phyloP scores from a whole-genome alignment of 169 alveolate species.

The Plasmodium vivax region DNA sequence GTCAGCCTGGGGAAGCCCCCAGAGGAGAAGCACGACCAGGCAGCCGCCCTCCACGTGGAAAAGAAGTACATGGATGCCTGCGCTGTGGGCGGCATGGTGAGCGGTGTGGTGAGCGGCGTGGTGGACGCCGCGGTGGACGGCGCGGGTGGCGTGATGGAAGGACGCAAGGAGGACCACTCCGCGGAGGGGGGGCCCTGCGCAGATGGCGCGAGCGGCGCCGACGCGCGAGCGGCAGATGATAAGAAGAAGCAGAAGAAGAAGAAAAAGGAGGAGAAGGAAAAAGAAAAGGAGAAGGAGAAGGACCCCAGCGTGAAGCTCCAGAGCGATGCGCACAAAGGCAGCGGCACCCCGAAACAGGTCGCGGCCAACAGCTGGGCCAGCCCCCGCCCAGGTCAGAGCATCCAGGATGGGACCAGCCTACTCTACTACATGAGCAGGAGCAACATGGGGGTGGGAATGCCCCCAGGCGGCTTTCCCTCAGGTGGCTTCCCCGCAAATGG shows the following conservation, averaged over 20 bases:
- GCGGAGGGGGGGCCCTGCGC: not conserved
- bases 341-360: not conserved
- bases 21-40: not conserved
- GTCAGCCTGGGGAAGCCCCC: not conserved
- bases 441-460: not conserved
- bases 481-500: not conserved
- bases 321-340: not conserved
- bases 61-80: not conserved
- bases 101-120: not conserved
- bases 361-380: not conserved
- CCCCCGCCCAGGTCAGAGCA: not conserved
- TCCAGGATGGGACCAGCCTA: not conserved
- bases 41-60: not conserved
- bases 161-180: not conserved
- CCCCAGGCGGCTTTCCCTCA: not conserved
- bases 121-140: not conserved
- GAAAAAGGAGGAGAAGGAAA: not conserved
- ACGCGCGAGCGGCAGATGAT: not conserved
- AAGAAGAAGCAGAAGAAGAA: conserved; percentile 1
- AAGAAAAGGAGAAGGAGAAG: too few species aligned
- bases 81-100: not conserved
- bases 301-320: not conserved
- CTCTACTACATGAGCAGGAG: not conserved
- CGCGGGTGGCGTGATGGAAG: not conserved
- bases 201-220: not conserved